Percentiles rank a stretch among this genome's conserved stretches.
Conservation (phyloP, 352 stramenopile species). For the Globisporangium rhizosaccharum region DNA sequence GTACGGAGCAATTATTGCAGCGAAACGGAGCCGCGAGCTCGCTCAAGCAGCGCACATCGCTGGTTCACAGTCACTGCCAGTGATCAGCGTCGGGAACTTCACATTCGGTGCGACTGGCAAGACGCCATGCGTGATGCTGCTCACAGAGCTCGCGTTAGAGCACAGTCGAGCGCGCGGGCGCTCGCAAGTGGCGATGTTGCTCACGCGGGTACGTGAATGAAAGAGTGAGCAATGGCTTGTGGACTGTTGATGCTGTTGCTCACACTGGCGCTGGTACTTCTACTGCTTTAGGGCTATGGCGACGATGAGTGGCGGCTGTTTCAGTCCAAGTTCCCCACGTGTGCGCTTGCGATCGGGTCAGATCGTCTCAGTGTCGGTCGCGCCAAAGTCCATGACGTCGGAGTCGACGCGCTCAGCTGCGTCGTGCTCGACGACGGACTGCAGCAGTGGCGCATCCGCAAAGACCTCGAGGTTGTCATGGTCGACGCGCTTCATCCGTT, state of each 20-base stretch:
- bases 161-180: neutral
- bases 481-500: slow-evolving; percentile 61
- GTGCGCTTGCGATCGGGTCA: slow-evolving; percentile 32
- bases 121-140: slow-evolving; percentile 52
- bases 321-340: slow-evolving; percentile 31
- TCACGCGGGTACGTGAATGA: slow-evolving; percentile 32
- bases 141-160: slow-evolving; percentile 19
- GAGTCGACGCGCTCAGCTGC: slow-evolving; percentile 22
- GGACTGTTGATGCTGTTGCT: neutral
- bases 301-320: slow-evolving; percentile 71
- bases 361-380: slow-evolving; percentile 26
- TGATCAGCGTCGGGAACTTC: slow-evolving; percentile 67
- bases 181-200: slow-evolving; percentile 30
- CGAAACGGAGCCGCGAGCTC: slow-evolving; percentile 27
- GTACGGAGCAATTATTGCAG: slow-evolving; percentile 28
- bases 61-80: slow-evolving; percentile 22
- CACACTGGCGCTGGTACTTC: neutral
- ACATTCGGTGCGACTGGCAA: slow-evolving; percentile 75
- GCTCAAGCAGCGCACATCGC: slow-evolving; percentile 18
- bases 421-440: slow-evolving; percentile 62
- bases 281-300: slow-evolving; percentile 35
- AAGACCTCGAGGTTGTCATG: slow-evolving; percentile 70
- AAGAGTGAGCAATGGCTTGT: neutral
- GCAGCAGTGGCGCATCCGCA: slow-evolving; percentile 60
- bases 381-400: slow-evolving; percentile 8